Evolutionary conservation across 257 asterid species (phyloP), one percentile per base, ranked within the genome.

Genomic region (Nicotiana obtusifolia): DNA sequence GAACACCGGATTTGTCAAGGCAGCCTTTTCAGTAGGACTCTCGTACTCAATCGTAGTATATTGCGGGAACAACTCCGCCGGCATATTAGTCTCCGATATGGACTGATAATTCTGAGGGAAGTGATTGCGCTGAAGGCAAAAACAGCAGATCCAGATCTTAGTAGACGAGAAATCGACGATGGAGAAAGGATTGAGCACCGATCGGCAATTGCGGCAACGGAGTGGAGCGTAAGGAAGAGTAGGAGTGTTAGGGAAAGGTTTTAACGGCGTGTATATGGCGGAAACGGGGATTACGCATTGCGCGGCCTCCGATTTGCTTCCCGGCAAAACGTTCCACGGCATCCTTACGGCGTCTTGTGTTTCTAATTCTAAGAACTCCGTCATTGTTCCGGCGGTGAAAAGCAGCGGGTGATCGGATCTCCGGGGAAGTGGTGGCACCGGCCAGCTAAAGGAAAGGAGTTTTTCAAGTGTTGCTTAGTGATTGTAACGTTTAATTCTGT

Each of bases 281-380:
- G 99, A 95, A 90, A 95, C 90, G 86, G 98, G 99, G 73, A 95
- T 89, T 64, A 92, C 87, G 88, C 97, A 95, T 78, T 93, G 93
- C 6, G 97, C 95, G 7, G 97, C 91, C 77, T 94, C 97, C 19
- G 92, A 85, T 88, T 92, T 95, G n/a, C 97, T 91, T 41, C 99
- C 99, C 10, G 99, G 99, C 9, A 95, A 88, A 62, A 95, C 98
- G 87, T 95, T 95, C 98, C 98, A 95, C 24, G 99, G 97, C 99
- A 95, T 95, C 73, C 99, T 92, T 44, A 95, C 97, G 53, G 93
- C 87, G 86, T 94, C 98, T 84, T 91, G 97, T 4, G 82, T 28
- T 83, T 95, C 99, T 4, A 95, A 83, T 82, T 94, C 98, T 14
- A 88, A 83, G 83, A 95, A 95, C 80, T 95, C 98, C 89, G 97